phyloP scores from a whole-genome alignment of 2,329 filamentous ascomycete genomes.

The Paramyrothecium roridum region DNA sequence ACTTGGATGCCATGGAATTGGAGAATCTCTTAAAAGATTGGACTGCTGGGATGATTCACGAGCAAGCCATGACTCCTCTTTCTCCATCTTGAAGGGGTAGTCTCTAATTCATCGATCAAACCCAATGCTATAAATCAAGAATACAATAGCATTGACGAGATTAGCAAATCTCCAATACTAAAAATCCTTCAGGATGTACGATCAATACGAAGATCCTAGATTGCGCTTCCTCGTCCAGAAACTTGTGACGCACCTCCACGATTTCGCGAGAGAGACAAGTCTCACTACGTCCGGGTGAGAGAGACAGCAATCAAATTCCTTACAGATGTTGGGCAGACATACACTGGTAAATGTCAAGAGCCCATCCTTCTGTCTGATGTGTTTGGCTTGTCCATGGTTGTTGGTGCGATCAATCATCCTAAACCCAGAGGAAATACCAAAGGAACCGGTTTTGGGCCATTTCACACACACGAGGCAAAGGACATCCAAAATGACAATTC shows the following conservation, averaged over 20 bases:
- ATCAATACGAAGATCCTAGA: constrained; percentile 58
- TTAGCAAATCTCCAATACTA: no score
- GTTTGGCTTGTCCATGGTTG: constrained; percentile 69
- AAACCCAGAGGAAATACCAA: constrained; percentile 67
- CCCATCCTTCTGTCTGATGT: constrained; percentile 76
- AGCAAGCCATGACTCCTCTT: no score
- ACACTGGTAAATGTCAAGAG: constrained; percentile 66
- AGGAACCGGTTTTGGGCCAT: constrained; percentile 75
- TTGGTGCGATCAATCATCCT: constrained; percentile 75
- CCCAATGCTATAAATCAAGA: no score
- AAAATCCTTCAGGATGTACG: no score
- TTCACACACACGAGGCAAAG: constrained; percentile 69
- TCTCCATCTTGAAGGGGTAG: no score
- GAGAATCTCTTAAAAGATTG: no score
- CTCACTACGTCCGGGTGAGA: constrained; percentile 74
- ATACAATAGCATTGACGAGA: no score
- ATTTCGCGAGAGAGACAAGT: constrained; percentile 72
- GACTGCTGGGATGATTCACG: no score
- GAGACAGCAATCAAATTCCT: constrained; percentile 67
- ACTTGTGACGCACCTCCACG: constrained; percentile 70
- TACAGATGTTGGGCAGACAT: constrained; percentile 65
- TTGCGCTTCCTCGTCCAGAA: constrained; percentile 67
- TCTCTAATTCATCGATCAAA: no score
- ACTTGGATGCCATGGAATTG: no score
- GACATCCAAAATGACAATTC: no score